These are phyloP conservation scores for Epichloe festucae DNA, from an alignment of 2,329 filamentous ascomycete genomes.

Conservation along the genomic window DNA sequence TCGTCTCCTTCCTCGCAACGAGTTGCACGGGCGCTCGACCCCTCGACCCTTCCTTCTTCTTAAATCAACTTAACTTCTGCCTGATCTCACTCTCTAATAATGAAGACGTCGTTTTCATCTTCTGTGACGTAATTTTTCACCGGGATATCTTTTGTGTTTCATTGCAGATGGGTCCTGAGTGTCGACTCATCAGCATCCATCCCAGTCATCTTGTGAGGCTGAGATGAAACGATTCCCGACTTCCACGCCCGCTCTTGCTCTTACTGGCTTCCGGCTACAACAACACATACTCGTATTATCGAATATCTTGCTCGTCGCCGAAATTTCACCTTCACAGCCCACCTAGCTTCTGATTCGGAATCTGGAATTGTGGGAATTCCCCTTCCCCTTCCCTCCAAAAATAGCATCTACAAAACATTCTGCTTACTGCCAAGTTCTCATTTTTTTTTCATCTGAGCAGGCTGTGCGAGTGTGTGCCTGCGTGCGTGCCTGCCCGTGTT, in stretches of 20 bases:
- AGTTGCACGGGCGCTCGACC: not conserved
- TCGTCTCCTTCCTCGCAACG: conserved; percentile 1
- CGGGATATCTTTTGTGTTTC: conserved; percentile 8
- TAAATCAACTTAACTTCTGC: not conserved
- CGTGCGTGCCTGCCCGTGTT: not conserved
- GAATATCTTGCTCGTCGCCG: not conserved
- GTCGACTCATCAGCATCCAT: conserved; percentile 7
- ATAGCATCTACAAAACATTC: conserved; percentile 4
- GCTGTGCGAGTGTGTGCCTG: conserved; percentile 24
- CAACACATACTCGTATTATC: conserved; percentile 3
- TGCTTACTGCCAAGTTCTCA: conserved; percentile 5
- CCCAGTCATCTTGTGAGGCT: conserved; percentile 11
- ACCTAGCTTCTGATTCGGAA: not conserved
- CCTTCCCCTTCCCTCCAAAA: not conserved
- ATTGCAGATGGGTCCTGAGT: conserved; percentile 12
- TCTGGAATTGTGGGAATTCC: not conserved
- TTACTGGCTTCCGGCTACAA: not conserved
- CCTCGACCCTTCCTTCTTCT: conserved; percentile 1
- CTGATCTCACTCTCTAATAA: conserved; percentile 1
- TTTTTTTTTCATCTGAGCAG: conserved; percentile 18
- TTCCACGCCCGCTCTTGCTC: not conserved
- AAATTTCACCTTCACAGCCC: conserved; percentile 7
- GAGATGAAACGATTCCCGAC: conserved; percentile 4
- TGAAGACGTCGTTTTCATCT: conserved; percentile 5
- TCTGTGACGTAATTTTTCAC: conserved; percentile 4